Evolutionary conservation across 257 asterid species (phyloP), one percentile per base, ranked within the genome.

Genomic region (Prunella vulgaris): DNA sequence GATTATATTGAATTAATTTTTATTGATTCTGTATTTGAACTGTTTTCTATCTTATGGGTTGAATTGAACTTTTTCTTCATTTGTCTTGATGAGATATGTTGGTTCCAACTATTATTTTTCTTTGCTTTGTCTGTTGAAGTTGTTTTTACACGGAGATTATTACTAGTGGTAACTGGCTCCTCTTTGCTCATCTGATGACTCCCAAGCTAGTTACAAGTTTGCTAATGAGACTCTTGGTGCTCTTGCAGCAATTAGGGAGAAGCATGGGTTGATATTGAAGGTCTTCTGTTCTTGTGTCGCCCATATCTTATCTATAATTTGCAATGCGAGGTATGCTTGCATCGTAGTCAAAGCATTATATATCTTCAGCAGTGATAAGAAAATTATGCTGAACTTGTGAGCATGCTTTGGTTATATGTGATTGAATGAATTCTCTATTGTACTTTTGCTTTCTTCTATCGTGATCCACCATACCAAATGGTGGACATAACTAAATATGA

Each of bases 171-270:
- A 22, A 52, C 22, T 53, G 28, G 67, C 37, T 22, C 59, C 14
- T 64, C 48, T 65, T 54, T 30, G 68, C 28, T 22, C 59, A 8
- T 70, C 48, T 64, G 52, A 14, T 60, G 15, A 33, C 59, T 14
- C 60, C 21, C 28, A 13, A 56, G 44, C 52, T 64, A 24, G 30
- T 66, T 66, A 53, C 7, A 52, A 13, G 53, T 46, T 46, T 46
- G 53, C 21, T 46, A 51, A 51, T 20, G 20, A 51, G 7, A 17
- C 15, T 67, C 64, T 40, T 75, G 80, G 70, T 69, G 28, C 56
- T 74, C 51, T 24, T 80, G 79, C 82, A 92, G 98, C 96, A 70
- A 82, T 90, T 68, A 80, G 67, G 74, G 81, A 79, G 77, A 88
- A 76, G 61, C 75, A 79, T 66, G 78, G 77, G 69, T 71, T 68